Evolutionary conservation across 495 filamentous ascomycete species (phyloP).

Genomic region (Extremus antarcticus): DNA sequence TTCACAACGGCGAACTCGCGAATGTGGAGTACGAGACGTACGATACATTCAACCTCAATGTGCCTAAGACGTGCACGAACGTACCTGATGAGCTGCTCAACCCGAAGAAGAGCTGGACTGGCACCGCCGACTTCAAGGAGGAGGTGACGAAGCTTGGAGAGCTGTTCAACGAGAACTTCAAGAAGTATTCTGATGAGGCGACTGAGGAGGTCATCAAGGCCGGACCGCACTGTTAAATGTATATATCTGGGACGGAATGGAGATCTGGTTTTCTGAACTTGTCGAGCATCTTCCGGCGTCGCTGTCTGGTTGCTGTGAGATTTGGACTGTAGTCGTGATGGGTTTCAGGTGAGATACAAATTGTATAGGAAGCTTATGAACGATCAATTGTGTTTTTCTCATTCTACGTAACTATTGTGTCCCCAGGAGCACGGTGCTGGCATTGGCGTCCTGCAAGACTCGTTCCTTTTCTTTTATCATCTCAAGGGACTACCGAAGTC

Average conservation of each 20-base stretch:
- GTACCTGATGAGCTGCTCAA: constrained; percentile 89
- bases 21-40: constrained; percentile 89
- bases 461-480: background rate
- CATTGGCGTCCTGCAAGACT: too few species aligned
- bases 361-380: too few species aligned
- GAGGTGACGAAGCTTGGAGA: constrained; percentile 81
- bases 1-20: constrained; percentile 91
- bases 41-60: constrained; percentile 89
- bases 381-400: too few species aligned
- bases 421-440: too few species aligned
- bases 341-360: too few species aligned
- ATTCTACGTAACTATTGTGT: too few species aligned
- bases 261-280: too few species aligned
- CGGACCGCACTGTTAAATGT: constrained; percentile 34
- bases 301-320: too few species aligned
- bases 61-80: constrained; percentile 73
- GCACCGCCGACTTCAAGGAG: constrained; percentile 61
- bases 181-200: constrained; percentile 82
- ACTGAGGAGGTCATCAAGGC: constrained; percentile 71
- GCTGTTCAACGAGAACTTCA: constrained; percentile 93
- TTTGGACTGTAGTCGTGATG: too few species aligned
- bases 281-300: too few species aligned
- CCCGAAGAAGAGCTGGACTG: constrained; percentile 85
- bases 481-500: constrained; percentile 17
- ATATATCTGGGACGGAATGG: too few species aligned